A percentile compares a stretch with the other conserved stretches of the same genome.
These are phyloP conservation scores for Trypanosoma theileri DNA, from an alignment of 208 protist species.

Conservation along the genomic window DNA sequence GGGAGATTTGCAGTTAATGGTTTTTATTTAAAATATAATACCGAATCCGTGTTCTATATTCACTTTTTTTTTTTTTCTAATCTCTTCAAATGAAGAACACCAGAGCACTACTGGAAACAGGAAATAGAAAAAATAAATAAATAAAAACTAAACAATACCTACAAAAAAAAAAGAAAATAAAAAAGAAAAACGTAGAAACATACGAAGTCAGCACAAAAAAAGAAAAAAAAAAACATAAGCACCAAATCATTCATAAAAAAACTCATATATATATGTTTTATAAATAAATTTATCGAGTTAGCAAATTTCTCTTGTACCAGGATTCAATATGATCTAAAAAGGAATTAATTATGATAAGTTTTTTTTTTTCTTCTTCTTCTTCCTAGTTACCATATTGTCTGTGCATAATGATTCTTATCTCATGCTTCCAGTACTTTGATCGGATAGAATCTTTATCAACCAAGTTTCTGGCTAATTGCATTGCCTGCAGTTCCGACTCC, in stretches of 20 bases:
- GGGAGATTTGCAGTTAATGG: no score
- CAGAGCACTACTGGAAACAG: no score
- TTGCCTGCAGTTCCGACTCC: constrained; percentile 44
- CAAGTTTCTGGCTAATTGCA: constrained; percentile 58
- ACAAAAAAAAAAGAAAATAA: background rate
- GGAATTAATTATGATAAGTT: background rate
- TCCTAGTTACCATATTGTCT: constrained; percentile 42
- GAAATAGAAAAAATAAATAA: no score
- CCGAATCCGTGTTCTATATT: background rate
- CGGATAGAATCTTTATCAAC: constrained; percentile 52
- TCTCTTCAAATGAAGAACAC: background rate
- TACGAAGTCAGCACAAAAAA: constrained; percentile 1
- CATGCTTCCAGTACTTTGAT: constrained; percentile 74
- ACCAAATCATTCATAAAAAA: constrained; percentile 2
- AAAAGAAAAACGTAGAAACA: background rate
- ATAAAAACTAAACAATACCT: background rate
- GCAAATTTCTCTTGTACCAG: background rate
- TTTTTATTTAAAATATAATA: no score
- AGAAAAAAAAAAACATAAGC: constrained; percentile 15
- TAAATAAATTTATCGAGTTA: background rate
- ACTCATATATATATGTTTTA: background rate
- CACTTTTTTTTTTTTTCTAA: background rate
- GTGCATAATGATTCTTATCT: constrained; percentile 49
- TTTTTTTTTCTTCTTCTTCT: constrained; percentile 1
- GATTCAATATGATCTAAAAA: background rate